Evolutionary conservation across 202 grass and related monocot species (phyloP).

Genomic region (Eragrostis tef): DNA sequence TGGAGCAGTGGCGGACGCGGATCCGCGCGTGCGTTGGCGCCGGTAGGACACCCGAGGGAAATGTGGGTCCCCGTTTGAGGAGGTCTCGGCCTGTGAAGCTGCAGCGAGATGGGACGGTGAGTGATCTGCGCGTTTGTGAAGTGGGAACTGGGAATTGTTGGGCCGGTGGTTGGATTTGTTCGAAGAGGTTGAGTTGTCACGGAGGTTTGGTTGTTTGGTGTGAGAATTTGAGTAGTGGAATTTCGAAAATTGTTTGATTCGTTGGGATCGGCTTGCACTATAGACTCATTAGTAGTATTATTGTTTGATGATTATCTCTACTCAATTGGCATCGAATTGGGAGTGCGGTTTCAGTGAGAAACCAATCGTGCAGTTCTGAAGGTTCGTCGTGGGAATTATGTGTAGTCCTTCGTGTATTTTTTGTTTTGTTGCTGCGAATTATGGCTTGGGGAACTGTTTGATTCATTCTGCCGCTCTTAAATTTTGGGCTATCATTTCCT

Average conservation of each 20-base stretch:
- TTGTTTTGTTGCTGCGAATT: slow-evolving; percentile 21
- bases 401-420: not conserved
- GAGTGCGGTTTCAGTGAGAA: not conserved
- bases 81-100: slow-evolving; percentile 1
- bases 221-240: not conserved
- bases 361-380: not conserved
- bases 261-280: not conserved
- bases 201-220: not conserved
- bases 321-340: slow-evolving; percentile 25
- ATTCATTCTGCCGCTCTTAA: not conserved
- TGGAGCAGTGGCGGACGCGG: slow-evolving; percentile 19
- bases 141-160: slow-evolving; percentile 32
- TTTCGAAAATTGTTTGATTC: slow-evolving; percentile 34
- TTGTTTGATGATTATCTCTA: not conserved
- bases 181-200: not conserved
- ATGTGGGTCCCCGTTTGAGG: slow-evolving; percentile 53
- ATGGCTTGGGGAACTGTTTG: slow-evolving; percentile 14
- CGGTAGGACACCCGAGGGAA: slow-evolving; percentile 43
- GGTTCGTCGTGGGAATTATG: slow-evolving; percentile 4
- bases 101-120: slow-evolving; percentile 48
- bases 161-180: slow-evolving; percentile 44
- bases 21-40: slow-evolving; percentile 40
- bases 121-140: slow-evolving; percentile 41
- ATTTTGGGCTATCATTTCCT: not conserved
- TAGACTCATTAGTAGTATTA: not conserved